Base-by-base conservation (phyloP, 177 flowering plant genomes). In the Tripterygium wilfordii region DNA sequence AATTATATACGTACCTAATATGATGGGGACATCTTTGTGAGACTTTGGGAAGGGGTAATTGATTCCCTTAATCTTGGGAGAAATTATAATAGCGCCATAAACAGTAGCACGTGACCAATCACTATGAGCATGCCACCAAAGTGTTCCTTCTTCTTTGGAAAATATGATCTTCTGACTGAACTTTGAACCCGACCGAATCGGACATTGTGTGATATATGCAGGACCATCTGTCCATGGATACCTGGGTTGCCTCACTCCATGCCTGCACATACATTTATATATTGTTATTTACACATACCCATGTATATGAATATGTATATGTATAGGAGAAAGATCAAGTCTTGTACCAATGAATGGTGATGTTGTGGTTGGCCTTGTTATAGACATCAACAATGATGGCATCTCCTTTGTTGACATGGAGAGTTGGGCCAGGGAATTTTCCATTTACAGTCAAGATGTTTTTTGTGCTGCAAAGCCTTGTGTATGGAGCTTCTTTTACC, bases 181-280 rank as follows among this genome's bases (percentile, higher is more conserved):
- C 37, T 42, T 72, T 1, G 46, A 12, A 16, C 75, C 74, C 1
- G 76, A 62, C 18, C 28, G 32, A 15, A 76, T 57, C 1, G 78
- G 75, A 46, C 81, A 76, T 32, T 75, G 80, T 0, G 77, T 72
- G 8, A 75, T 35, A 39, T 64, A 51, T 21, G 63, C 72, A 0
- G 80, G 78, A 0, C 81, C 81, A 33, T 76, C 81, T 0, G 62
- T 49, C 81, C 81, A 76, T 41, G 78, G 78, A 61, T 69, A 67
- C 29, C 77, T 64, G 10, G 69, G 68, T 33, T 73, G 76, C 25
- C 60, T 64, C 62, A 75, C 74, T 48, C 77, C 80, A 53, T 75
- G 80, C 80, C 80, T 75, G 64, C 8, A 36, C 30, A 10, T 4
- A 4, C 10, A 10, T 28, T 4, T 28, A 28, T 28, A n/a, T n/a